phyloP scores from a whole-genome alignment of 441 rosid genomes.

The Flueggea neowawraea region DNA sequence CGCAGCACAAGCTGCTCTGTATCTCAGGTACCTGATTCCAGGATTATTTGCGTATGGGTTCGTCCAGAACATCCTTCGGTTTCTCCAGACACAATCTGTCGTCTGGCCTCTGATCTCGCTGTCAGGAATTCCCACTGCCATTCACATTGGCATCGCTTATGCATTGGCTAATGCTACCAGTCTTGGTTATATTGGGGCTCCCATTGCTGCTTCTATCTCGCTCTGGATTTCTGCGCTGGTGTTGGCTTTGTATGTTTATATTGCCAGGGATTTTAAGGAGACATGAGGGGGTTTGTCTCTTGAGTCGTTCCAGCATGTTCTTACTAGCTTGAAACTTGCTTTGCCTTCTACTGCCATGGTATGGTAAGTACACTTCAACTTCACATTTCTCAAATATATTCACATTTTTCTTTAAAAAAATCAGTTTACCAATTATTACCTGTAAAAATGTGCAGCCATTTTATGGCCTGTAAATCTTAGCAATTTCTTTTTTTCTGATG shows the following conservation, averaged over 20 bases:
- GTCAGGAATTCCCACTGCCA: slow-evolving; percentile 26
- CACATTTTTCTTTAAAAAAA: too few relatives aligned
- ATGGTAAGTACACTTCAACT: slow-evolving; percentile 39
- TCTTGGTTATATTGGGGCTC: slow-evolving; percentile 64
- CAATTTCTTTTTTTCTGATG: not conserved
- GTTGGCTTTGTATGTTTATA: slow-evolving; percentile 41
- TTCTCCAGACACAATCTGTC: slow-evolving; percentile 71
- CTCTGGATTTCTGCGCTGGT: slow-evolving; percentile 59
- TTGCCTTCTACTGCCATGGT: slow-evolving; percentile 83
- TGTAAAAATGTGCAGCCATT: too few relatives aligned
- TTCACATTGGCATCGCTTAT: slow-evolving; percentile 47
- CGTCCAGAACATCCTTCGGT: slow-evolving; percentile 61
- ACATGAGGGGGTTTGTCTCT: slow-evolving; percentile 66
- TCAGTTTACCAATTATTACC: too few relatives aligned
- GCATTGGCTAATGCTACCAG: slow-evolving; percentile 36
- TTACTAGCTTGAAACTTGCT: slow-evolving; percentile 45
- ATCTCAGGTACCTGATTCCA: slow-evolving; percentile 60
- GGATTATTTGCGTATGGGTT: slow-evolving; percentile 68
- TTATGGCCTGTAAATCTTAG: not conserved
- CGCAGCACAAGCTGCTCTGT: slow-evolving; percentile 45
- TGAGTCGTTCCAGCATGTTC: slow-evolving; percentile 36
- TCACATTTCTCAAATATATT: too few relatives aligned
- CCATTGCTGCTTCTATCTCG: slow-evolving; percentile 70
- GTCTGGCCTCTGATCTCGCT: slow-evolving; percentile 45
- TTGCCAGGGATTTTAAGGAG: slow-evolving; percentile 39